These are phyloP conservation scores for Kregervanrija pseudodelftensis DNA, from an alignment of 805 yeast genomes.

Conservation along the genomic window DNA sequence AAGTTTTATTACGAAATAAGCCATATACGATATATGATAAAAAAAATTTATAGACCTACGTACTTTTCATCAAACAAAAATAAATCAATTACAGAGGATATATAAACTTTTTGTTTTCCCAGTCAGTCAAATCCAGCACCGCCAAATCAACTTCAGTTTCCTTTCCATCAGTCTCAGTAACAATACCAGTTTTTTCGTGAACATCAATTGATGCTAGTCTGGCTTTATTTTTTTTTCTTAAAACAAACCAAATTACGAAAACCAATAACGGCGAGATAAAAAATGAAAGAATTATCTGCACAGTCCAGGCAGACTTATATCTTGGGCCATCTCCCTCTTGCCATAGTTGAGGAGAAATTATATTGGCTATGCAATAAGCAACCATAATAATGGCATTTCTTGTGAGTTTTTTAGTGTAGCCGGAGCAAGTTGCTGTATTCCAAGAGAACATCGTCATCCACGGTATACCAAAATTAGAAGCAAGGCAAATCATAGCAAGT, in stretches of 20 bases:
- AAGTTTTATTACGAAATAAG: too few relatives aligned
- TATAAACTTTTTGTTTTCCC: conserved; percentile 41
- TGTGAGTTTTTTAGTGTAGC: conserved; percentile 44
- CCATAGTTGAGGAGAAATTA: conserved; percentile 54
- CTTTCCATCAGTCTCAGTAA: too few relatives aligned
- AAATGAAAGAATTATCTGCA: conserved; percentile 47
- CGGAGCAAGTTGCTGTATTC: conserved; percentile 29
- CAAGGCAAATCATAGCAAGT: conserved; percentile 41
- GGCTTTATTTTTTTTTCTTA: conserved; percentile 36
- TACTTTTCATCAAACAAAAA: too few relatives aligned
- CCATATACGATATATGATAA: too few relatives aligned
- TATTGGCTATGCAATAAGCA: conserved; percentile 41
- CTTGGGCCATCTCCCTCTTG: conserved; percentile 41
- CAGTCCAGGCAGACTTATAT: conserved; percentile 44
- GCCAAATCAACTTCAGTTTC: conserved; percentile 30
- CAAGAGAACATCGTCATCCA: conserved; percentile 22
- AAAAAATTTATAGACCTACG: too few relatives aligned
- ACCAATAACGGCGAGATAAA: conserved; percentile 37
- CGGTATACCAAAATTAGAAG: conserved; percentile 30
- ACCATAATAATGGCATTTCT: conserved; percentile 43
- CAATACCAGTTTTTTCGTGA: too few relatives aligned
- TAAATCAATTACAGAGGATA: conserved; percentile 32
- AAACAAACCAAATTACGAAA: conserved; percentile 36
- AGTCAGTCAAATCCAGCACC: conserved; percentile 43
- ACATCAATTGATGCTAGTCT: neutral